Base-by-base conservation (phyloP, 768 basidiomycete genomes). In the Suillus plorans region DNA sequence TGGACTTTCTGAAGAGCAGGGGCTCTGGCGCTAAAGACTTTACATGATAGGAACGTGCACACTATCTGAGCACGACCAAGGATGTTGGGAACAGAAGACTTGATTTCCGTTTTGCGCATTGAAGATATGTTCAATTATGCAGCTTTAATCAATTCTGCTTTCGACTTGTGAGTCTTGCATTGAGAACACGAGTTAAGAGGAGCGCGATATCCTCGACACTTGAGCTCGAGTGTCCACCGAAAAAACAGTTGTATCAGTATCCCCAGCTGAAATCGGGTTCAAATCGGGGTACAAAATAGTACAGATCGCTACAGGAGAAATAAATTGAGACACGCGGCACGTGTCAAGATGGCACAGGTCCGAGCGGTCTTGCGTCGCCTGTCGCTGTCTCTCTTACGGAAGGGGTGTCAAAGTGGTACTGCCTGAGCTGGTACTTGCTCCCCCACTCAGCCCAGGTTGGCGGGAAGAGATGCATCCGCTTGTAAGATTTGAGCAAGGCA, bases 41-140 rank as follows among this genome's bases (percentile, higher is more conserved):
- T 9, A 4, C 16, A 55, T 7, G 22, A 39, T 68, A 87, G 85
- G 80, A 87, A 72, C 83, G 81, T 70, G 74, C 79, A 61, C 77
- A 86, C 36, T 89, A 90, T 72, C 70, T 89, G 1, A 80, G 82
- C 61, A 87, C 80, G 18, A 87, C 89, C 9, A 83, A 77, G 47
- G 88, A 90, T 63, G 77, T 80, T 60, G 87, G 87, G n/a, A 89
- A 87, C 68, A 73, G 81, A 65, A 75, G 85, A 58, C 70, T 88
- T 66, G 86, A 88, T 68, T 88, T 88, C 77, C 78, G 86, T 28
- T 88, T 89, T 67, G 82, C 81, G 5, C 85, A 87, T 70, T 86
- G 62, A 68, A 6, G 18, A 42, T 16, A 7, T 5, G 16, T 52
- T 52, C 1, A 28, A 28, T 52, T 5, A 9, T 28, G 4, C 20